These are phyloP conservation scores for Stromatinia cepivora DNA, from an alignment of 2,329 filamentous ascomycete species.

Conservation along the genomic window DNA sequence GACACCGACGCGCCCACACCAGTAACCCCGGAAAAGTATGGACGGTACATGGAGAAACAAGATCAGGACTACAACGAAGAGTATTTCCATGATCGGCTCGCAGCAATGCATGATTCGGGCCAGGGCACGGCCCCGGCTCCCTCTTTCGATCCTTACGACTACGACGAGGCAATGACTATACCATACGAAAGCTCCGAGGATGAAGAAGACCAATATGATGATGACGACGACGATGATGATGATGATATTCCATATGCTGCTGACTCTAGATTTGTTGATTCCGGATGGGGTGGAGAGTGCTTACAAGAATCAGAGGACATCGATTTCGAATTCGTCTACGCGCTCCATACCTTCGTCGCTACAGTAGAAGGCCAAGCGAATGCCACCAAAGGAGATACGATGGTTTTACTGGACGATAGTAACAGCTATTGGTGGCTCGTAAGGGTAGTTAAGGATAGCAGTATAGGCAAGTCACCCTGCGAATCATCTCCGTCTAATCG, in stretches of 20 bases:
- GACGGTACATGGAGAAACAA: conserved; percentile 25
- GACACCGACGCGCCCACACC: conserved; percentile 43
- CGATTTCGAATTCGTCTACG: conserved; percentile 99
- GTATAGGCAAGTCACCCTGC: conserved; percentile 62
- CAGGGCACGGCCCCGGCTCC: background rate
- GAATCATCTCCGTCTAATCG: background rate
- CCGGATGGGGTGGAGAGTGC: conserved; percentile 75
- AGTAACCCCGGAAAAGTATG: conserved; percentile 9
- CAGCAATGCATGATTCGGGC: conserved; percentile 12
- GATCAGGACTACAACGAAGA: conserved; percentile 31
- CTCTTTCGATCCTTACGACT: conserved; percentile 8
- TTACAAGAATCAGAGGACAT: conserved; percentile 97
- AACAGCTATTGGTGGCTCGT: conserved; percentile 99
- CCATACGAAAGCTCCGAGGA: conserved; percentile 38
- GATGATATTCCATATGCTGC: conserved; percentile 51
- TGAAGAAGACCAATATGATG: conserved; percentile 42
- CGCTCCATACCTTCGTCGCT: conserved; percentile 93
- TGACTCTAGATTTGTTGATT: conserved; percentile 66
- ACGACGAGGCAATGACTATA: conserved; percentile 32
- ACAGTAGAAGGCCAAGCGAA: conserved; percentile 98
- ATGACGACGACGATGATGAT: conserved; percentile 61
- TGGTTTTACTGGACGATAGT: conserved; percentile 96
- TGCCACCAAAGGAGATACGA: conserved; percentile 96
- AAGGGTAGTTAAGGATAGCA: conserved; percentile 93
- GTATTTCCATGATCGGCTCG: conserved; percentile 28